These are phyloP conservation scores for Styphnolobium japonicum DNA, from an alignment of 306 rosid species.

Conservation along the genomic window DNA sequence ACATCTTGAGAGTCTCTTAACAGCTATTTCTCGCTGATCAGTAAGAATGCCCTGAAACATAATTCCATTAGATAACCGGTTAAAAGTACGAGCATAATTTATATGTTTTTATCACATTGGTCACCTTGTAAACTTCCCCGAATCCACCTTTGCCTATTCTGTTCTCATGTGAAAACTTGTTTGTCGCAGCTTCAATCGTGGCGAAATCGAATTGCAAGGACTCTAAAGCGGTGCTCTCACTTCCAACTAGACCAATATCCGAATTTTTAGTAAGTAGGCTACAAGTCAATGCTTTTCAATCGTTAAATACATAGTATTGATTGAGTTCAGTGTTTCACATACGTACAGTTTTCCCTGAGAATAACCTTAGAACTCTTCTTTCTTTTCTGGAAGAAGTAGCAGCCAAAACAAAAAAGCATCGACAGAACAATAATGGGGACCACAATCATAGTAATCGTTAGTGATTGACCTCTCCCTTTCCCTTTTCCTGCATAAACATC, in stretches of 20 bases:
- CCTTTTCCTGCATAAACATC: neutral
- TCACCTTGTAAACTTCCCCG: constrained; percentile 40
- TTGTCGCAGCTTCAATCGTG: constrained; percentile 27
- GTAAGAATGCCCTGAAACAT: constrained; percentile 25
- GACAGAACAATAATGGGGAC: neutral
- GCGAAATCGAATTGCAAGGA: constrained; percentile 22
- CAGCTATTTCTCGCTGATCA: constrained; percentile 38
- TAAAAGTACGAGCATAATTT: neutral
- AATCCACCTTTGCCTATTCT: constrained; percentile 39
- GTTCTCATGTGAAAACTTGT: constrained; percentile 19
- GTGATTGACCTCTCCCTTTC: neutral
- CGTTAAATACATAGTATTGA: neutral
- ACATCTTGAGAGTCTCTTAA: constrained; percentile 32
- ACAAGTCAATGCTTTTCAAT: neutral
- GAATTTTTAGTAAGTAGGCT: neutral
- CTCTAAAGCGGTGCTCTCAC: neutral
- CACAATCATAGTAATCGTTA: neutral
- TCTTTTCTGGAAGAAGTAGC: neutral
- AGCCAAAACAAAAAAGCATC: neutral
- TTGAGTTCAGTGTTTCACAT: too few species aligned
- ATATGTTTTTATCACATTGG: neutral
- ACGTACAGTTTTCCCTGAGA: neutral
- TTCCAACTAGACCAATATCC: neutral
- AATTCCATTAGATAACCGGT: neutral
- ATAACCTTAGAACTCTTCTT: neutral